A percentile compares a stretch with the other conserved stretches of the same genome.
Evolutionary conservation across 2,329 filamentous ascomycete species (phyloP).

Genomic region (Colletotrichum lupini): DNA sequence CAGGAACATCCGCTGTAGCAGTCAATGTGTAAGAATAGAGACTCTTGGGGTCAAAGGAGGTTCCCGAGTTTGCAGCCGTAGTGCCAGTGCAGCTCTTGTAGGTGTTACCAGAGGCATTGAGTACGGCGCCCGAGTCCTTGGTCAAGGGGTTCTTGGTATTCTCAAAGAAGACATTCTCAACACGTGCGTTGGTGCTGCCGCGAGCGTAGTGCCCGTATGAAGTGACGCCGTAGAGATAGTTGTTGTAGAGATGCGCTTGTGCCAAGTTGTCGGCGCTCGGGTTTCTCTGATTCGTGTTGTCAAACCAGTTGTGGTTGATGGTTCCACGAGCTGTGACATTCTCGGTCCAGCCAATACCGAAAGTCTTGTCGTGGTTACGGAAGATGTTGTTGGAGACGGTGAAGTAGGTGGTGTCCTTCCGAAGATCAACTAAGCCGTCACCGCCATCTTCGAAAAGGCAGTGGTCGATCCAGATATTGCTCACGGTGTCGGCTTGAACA

Average conservation of each 20-base stretch:
- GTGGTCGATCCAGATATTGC: constrained; percentile 38
- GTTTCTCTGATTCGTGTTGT: constrained; percentile 36
- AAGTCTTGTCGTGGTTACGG: constrained; percentile 37
- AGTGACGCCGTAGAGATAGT: constrained; percentile 32
- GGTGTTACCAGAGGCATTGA: constrained; percentile 19
- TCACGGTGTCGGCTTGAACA: constrained; percentile 32
- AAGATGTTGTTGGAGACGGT: constrained; percentile 38
- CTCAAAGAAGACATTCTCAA: constrained; percentile 36
- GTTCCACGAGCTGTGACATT: constrained; percentile 34
- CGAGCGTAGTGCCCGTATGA: constrained; percentile 36
- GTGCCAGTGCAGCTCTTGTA: constrained; percentile 31
- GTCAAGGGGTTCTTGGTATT: constrained; percentile 32
- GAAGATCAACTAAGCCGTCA: constrained; percentile 35
- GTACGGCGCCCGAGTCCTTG: constrained; percentile 2
- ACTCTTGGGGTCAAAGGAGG: constrained; percentile 6
- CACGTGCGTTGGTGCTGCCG: constrained; percentile 26
- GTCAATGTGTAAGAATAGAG: constrained; percentile 27
- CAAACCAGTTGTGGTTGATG: constrained; percentile 36
- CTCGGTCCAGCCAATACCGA: constrained; percentile 37
- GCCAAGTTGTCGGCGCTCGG: constrained; percentile 33
- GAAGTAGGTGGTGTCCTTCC: constrained; percentile 36
- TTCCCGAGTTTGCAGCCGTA: constrained; percentile 24
- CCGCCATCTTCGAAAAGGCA: constrained; percentile 33
- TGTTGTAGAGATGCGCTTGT: constrained; percentile 37
- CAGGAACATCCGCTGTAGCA: constrained; percentile 27